Evolutionary conservation across 257 asterid genomes (phyloP).

Genomic region (Lycium ferocissimum): DNA sequence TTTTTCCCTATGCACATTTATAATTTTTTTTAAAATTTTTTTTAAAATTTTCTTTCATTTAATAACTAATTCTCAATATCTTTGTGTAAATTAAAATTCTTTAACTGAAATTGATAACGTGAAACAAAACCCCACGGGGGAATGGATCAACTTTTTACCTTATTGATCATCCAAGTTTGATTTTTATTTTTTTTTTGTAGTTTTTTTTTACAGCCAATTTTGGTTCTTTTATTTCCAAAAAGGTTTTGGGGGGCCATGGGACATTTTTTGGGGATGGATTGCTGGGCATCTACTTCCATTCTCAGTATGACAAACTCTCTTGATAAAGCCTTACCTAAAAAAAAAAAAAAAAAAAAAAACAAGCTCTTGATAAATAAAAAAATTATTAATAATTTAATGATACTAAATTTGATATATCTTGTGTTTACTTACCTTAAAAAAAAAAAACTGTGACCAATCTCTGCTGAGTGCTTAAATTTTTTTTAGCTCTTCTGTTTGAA

Average conservation of each 20-base stretch:
- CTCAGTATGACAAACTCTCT: too few relatives aligned
- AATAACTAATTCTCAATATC: background rate
- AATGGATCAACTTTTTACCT: background rate
- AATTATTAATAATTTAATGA: background rate
- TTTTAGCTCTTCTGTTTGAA: background rate
- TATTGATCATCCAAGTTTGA: background rate
- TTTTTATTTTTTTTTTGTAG: background rate
- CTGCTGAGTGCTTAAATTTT: background rate
- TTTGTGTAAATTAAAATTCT: background rate
- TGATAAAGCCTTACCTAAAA: too few relatives aligned
- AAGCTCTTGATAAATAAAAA: too few relatives aligned
- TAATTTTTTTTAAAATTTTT: background rate
- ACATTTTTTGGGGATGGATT: background rate
- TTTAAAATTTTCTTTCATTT: background rate
- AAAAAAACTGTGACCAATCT: background rate
- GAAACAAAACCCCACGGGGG: background rate
- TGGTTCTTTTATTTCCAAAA: background rate
- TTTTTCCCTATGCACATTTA: background rate
- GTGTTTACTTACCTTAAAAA: too few relatives aligned
- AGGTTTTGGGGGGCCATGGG: background rate
- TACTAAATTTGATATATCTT: too few relatives aligned
- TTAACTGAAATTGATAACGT: background rate
- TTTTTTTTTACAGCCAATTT: background rate
- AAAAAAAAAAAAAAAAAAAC: too few relatives aligned
- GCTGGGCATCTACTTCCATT: background rate